Percentiles rank a stretch among this genome's conserved stretches.
These are phyloP conservation scores for Phytophthora tubulina DNA, from an alignment of 352 stramenopile species.

Conservation along the genomic window DNA sequence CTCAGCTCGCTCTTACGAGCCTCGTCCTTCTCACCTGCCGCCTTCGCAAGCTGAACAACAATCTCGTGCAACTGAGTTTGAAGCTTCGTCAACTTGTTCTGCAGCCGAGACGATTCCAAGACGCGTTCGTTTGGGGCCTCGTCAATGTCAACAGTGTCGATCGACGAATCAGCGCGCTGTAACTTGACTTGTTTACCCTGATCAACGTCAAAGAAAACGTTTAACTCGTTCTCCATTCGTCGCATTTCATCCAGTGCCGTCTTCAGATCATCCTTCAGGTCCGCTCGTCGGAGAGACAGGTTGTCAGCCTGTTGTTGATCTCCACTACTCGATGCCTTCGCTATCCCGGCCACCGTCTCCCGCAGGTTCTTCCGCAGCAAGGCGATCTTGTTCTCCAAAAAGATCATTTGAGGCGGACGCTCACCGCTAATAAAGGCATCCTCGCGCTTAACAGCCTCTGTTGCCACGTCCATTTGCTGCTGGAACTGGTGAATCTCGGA, in stretches of 20 bases:
- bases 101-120: conserved; percentile 48
- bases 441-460: conserved; percentile 72
- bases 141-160: conserved; percentile 57
- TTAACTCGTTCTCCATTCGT: conserved; percentile 72
- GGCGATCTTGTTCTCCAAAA: conserved; percentile 80
- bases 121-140: conserved; percentile 55
- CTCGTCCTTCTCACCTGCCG: conserved; percentile 64
- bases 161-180: conserved; percentile 32
- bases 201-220: conserved; percentile 51
- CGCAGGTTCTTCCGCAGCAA: conserved; percentile 74
- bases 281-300: conserved; percentile 68
- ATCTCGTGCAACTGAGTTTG: conserved; percentile 70
- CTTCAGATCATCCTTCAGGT: conserved; percentile 77
- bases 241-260: conserved; percentile 77
- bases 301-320: conserved; percentile 70
- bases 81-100: conserved; percentile 60
- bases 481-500: conserved; percentile 76
- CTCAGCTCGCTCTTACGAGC: conserved; percentile 58
- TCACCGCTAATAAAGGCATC: conserved; percentile 85
- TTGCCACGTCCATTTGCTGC: conserved; percentile 70
- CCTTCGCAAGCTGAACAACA: conserved; percentile 66
- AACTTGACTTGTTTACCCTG: conserved; percentile 42
- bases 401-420: conserved; percentile 80
- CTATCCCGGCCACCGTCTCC: conserved; percentile 70
- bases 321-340: conserved; percentile 59